phyloP scores from a whole-genome alignment of 768 basidiomycete species.

The Dictyophora rubrovolvata region DNA sequence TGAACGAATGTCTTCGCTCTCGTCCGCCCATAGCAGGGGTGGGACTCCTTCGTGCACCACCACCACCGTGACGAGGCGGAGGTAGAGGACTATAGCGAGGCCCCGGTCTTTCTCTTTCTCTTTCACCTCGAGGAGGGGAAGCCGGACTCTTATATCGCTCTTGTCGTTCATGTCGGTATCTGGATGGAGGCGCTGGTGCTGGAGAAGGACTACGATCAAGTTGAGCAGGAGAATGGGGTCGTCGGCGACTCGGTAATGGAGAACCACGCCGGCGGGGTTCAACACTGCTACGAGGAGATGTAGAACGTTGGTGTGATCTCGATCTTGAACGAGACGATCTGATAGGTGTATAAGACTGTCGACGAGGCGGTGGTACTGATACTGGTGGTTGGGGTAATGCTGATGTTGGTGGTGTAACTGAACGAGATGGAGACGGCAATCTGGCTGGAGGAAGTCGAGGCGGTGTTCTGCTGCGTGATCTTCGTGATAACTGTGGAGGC shows the following conservation, averaged over 20 bases:
- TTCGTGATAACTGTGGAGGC: neutral
- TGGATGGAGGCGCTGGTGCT: neutral
- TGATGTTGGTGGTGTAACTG: neutral
- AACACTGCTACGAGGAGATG: neutral
- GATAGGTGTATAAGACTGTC: conserved; percentile 6
- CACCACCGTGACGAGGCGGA: neutral
- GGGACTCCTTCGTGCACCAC: conserved; percentile 22
- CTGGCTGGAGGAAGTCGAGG: conserved; percentile 6
- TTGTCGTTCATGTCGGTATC: neutral
- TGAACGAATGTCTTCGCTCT: conserved; percentile 43
- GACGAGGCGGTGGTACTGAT: neutral
- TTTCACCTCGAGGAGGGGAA: conserved; percentile 17
- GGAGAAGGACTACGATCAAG: conserved; percentile 14
- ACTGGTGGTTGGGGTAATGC: too few species aligned
- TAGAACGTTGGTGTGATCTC: conserved; percentile 8
- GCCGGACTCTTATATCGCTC: conserved; percentile 17
- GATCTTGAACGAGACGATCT: conserved; percentile 11
- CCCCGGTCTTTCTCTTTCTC: neutral
- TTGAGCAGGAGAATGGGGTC: conserved; percentile 30
- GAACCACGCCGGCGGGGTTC: neutral
- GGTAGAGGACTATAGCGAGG: neutral
- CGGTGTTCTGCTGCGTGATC: conserved; percentile 18
- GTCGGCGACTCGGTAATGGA: conserved; percentile 11
- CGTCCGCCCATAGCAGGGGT: conserved; percentile 15
- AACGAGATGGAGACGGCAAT: conserved; percentile 6